phyloP scores from a whole-genome alignment of 106 monocot genomes.

The Iris macrosiphon region DNA sequence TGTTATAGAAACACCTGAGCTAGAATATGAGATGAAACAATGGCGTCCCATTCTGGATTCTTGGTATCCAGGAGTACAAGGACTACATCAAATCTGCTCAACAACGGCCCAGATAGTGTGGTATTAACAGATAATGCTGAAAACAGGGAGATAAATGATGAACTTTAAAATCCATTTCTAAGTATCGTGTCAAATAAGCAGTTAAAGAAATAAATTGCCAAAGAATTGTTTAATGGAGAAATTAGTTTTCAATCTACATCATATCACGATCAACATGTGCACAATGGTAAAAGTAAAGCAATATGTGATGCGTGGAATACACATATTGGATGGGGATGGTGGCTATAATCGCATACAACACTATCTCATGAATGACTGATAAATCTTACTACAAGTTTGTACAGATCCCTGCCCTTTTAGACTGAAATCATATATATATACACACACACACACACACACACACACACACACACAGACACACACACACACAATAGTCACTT shows the following conservation, averaged over 20 bases:
- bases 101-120: slow-evolving; percentile 78
- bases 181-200: not conserved
- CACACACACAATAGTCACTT: too few species aligned
- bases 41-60: slow-evolving; percentile 85
- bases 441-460: too few species aligned
- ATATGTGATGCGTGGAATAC: not conserved
- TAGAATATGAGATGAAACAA: slow-evolving; percentile 96
- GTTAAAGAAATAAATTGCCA: not conserved
- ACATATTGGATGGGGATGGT: too few species aligned
- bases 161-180: not conserved
- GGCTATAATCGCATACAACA: too few species aligned
- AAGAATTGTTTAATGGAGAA: too few species aligned
- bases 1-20: slow-evolving; percentile 39
- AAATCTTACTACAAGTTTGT: too few species aligned
- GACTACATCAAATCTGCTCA: slow-evolving; percentile 98
- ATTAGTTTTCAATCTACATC: not conserved
- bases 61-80: slow-evolving; percentile 94
- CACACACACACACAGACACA: too few species aligned
- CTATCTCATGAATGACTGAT: not conserved
- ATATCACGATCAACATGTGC: not conserved
- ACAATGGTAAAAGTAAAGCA: too few species aligned
- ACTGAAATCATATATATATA: not conserved
- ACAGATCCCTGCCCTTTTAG: not conserved
- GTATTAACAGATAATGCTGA: slow-evolving; percentile 96
- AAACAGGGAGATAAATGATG: slow-evolving; percentile 1